Percentiles rank a stretch among this genome's conserved stretches.
Conservation (phyloP, 768 basidiomycete genomes). For the Rhodotorula diobovata region DNA sequence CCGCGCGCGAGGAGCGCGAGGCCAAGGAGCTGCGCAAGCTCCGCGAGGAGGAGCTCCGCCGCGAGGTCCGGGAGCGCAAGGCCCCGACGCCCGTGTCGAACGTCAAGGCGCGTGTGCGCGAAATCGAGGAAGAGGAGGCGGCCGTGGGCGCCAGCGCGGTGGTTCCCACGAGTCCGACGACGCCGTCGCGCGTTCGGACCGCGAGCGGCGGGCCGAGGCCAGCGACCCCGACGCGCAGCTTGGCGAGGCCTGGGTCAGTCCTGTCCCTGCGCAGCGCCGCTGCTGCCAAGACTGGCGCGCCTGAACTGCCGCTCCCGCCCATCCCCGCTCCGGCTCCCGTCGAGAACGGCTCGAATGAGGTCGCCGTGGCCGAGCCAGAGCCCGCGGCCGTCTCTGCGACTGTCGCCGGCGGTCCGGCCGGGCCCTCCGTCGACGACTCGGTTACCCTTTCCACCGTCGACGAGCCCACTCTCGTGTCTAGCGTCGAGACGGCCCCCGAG, state of each 20-base stretch:
- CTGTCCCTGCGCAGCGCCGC: neutral
- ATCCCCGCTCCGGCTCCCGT: neutral
- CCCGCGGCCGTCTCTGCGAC: no score
- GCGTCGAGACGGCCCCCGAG: neutral
- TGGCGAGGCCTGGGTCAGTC: neutral
- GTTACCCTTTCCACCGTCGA: neutral
- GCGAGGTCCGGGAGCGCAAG: neutral
- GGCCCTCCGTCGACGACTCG: neutral
- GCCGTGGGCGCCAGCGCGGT: neutral
- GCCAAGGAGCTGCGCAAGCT: constrained; percentile 13
- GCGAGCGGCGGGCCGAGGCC: neutral
- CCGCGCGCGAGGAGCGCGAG: constrained; percentile 5
- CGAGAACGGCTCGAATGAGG: no score
- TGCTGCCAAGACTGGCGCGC: neutral
- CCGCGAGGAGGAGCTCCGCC: constrained; percentile 11
- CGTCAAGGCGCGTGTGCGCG: constrained; percentile 34
- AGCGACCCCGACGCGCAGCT: neutral
- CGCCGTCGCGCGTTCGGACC: neutral
- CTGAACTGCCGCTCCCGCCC: neutral
- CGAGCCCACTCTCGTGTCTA: neutral
- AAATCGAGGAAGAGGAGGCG: constrained; percentile 26
- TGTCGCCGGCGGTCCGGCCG: neutral
- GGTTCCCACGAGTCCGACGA: neutral
- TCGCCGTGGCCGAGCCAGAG: no score
- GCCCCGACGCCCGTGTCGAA: constrained; percentile 24